Conservation (phyloP, 257 asterid species). For the Solanum peruvianum region DNA sequence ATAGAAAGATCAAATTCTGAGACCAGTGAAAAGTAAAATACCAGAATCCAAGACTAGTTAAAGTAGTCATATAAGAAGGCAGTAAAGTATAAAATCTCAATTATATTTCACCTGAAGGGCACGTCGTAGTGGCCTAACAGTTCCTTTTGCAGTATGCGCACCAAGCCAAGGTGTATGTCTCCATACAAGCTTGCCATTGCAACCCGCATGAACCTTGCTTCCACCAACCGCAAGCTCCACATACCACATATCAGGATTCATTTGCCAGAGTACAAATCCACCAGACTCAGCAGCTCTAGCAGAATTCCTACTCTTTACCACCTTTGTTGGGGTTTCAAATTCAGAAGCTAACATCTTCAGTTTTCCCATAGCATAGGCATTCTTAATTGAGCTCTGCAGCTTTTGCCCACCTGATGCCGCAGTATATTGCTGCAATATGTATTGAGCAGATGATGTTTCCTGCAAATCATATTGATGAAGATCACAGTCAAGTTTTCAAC, state of each 20-base stretch:
- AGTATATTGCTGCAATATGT: constrained; percentile 75
- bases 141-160: constrained; percentile 87
- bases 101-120: constrained; percentile 63
- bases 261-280: constrained; percentile 89
- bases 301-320: constrained; percentile 64
- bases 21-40: neutral
- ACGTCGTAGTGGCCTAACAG: constrained; percentile 80
- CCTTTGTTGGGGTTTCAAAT: constrained; percentile 77
- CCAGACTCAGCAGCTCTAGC: constrained; percentile 78
- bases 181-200: constrained; percentile 94
- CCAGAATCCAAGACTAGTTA: neutral
- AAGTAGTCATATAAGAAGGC: no score
- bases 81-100: neutral
- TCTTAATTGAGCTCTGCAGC: constrained; percentile 52
- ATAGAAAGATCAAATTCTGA: neutral
- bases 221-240: constrained; percentile 93
- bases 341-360: constrained; percentile 83
- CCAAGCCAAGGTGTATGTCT: constrained; percentile 98
- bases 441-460: constrained; percentile 93
- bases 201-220: constrained; percentile 91
- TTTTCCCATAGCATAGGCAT: constrained; percentile 88
- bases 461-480: constrained; percentile 11
- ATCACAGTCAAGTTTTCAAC: neutral
- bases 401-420: constrained; percentile 90
- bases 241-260: constrained; percentile 90